Conservation (phyloP, 768 basidiomycete genomes). For the Leccinum broughii region DNA sequence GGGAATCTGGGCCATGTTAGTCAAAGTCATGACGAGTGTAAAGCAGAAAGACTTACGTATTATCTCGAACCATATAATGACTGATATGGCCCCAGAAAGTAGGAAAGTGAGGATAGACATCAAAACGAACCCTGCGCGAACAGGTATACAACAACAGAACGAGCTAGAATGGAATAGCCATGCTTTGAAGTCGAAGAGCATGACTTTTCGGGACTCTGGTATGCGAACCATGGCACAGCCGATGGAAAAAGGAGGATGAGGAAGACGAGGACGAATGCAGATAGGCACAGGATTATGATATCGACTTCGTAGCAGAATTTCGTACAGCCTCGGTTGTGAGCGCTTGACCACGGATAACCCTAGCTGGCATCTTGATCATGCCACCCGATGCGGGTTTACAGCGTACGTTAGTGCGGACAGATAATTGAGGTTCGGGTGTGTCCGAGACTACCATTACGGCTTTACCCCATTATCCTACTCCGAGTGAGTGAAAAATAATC, state of each 20-base stretch:
- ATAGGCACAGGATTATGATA: not conserved
- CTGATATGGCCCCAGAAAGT: constrained; percentile 52
- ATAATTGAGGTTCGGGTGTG: no score
- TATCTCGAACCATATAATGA: constrained; percentile 63
- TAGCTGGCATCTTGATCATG: not conserved
- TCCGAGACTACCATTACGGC: no score
- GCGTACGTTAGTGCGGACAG: not conserved
- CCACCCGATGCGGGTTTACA: constrained; percentile 1
- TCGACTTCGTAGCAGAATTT: not conserved
- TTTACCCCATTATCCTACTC: no score
- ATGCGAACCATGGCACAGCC: not conserved
- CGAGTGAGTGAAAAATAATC: not conserved
- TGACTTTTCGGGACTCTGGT: constrained; percentile 16
- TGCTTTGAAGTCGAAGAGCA: constrained; percentile 46
- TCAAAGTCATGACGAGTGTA: not conserved
- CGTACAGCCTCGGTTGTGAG: constrained; percentile 3
- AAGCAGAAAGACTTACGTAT: constrained; percentile 42
- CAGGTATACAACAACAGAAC: constrained; percentile 66
- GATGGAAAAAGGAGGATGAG: not conserved
- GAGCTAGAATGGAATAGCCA: constrained; percentile 50
- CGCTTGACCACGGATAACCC: not conserved
- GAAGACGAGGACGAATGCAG: not conserved
- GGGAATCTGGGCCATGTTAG: constrained; percentile 31
- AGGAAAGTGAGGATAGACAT: constrained; percentile 55
- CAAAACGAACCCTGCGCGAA: constrained; percentile 58